These are phyloP conservation scores for Triticum timopheevii DNA, from an alignment of 176 grass and related monocot genomes.

Conservation along the genomic window DNA sequence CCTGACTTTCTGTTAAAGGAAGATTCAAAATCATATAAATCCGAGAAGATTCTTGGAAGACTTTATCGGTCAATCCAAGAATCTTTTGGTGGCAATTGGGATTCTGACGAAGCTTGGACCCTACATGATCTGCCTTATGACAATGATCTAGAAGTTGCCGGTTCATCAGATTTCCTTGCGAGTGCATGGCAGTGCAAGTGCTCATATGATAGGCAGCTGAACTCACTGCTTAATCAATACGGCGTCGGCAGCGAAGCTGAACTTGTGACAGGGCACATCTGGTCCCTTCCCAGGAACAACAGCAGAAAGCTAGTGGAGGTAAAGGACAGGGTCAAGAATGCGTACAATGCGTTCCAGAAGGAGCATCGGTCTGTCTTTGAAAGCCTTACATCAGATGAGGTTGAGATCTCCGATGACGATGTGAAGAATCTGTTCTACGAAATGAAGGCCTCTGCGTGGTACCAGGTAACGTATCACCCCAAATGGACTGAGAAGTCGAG, in stretches of 20 bases:
- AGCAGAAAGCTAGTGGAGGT: slow-evolving; percentile 75
- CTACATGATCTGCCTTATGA: slow-evolving; percentile 69
- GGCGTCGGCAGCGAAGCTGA: slow-evolving; percentile 70
- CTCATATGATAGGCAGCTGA: slow-evolving; percentile 59
- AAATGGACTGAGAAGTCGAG: slow-evolving; percentile 54
- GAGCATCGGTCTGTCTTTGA: slow-evolving; percentile 61
- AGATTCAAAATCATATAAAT: slow-evolving; percentile 68
- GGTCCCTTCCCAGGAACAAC: slow-evolving; percentile 55
- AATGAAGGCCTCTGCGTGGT: slow-evolving; percentile 84
- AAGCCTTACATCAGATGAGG: slow-evolving; percentile 28
- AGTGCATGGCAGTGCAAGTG: slow-evolving; percentile 67
- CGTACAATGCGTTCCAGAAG: slow-evolving; percentile 58
- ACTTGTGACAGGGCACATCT: slow-evolving; percentile 82
- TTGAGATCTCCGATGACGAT: slow-evolving; percentile 48
- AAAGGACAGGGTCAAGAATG: slow-evolving; percentile 81
- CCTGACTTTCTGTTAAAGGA: slow-evolving; percentile 95
- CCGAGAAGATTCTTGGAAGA: slow-evolving; percentile 71
- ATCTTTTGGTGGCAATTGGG: slow-evolving; percentile 19
- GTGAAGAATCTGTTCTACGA: slow-evolving; percentile 56
- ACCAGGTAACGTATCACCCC: slow-evolving; percentile 84
- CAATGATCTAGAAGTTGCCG: slow-evolving; percentile 67
- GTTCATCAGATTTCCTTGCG: slow-evolving; percentile 52
- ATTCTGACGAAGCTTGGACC: slow-evolving; percentile 39
- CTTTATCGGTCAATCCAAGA: slow-evolving; percentile 54
- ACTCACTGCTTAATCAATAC: slow-evolving; percentile 63